These are phyloP conservation scores for Agastache rugosa DNA, from an alignment of 257 asterid genomes.

Conservation along the genomic window DNA sequence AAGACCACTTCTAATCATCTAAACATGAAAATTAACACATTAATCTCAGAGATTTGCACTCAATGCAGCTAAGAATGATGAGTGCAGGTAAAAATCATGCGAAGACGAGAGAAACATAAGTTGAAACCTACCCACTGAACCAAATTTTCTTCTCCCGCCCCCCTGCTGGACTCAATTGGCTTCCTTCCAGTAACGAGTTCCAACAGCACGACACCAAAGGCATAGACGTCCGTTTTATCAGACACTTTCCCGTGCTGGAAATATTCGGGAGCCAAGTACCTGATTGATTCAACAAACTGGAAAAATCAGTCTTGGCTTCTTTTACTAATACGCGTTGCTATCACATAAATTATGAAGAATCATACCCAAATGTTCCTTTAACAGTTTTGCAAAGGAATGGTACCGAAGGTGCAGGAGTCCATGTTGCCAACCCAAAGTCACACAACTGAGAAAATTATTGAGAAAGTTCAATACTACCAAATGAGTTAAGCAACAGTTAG, in stretches of 20 bases:
- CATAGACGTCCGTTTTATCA: slow-evolving; percentile 89
- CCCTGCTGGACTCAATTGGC: slow-evolving; percentile 82
- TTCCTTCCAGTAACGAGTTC: slow-evolving; percentile 86
- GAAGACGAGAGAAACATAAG: slow-evolving; percentile 15
- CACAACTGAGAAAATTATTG: slow-evolving; percentile 58
- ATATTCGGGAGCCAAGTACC: slow-evolving; percentile 95
- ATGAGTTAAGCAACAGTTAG: slow-evolving; percentile 3
- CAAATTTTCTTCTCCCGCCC: slow-evolving; percentile 87
- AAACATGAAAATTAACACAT: not conserved
- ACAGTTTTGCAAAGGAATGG: slow-evolving; percentile 96
- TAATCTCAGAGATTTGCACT: not conserved
- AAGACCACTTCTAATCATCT: not conserved
- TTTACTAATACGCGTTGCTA: not conserved
- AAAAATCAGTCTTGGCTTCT: slow-evolving; percentile 16
- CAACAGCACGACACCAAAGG: slow-evolving; percentile 88
- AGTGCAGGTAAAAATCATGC: not conserved
- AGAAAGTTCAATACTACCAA: slow-evolving; percentile 21
- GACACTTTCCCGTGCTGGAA: slow-evolving; percentile 95
- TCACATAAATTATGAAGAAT: not conserved
- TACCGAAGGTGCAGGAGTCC: slow-evolving; percentile 90
- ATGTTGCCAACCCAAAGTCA: slow-evolving; percentile 93
- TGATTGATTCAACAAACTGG: slow-evolving; percentile 28
- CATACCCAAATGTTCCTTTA: slow-evolving; percentile 96
- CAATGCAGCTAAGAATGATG: not conserved
- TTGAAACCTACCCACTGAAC: slow-evolving; percentile 73